phyloP scores from a whole-genome alignment of 352 stramenopile species.

The Globisporangium solare region DNA sequence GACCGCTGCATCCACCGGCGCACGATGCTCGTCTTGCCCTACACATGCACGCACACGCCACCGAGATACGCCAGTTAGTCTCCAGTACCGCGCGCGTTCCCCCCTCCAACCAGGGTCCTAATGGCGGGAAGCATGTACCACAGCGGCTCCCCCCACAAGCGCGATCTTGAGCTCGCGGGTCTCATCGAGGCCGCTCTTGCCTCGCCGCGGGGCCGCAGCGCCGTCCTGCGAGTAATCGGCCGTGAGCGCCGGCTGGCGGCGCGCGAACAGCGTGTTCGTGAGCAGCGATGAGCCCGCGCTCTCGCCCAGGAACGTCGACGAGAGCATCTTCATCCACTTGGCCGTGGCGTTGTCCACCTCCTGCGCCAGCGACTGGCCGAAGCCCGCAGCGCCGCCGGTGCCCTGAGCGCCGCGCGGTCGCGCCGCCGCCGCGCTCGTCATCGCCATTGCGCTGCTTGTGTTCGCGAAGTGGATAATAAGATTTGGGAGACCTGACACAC shows the following conservation, averaged over 20 bases:
- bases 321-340: constrained; percentile 85
- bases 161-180: constrained; percentile 77
- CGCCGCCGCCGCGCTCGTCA: not conserved
- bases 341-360: constrained; percentile 37
- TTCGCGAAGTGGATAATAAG: no score
- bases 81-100: not conserved
- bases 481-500: no score
- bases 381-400: constrained; percentile 2
- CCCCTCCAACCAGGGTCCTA: constrained; percentile 11
- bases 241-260: constrained; percentile 10
- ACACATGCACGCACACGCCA: constrained; percentile 2
- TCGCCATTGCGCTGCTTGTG: not conserved
- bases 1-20: constrained; percentile 69
- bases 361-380: constrained; percentile 19
- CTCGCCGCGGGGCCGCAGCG: constrained; percentile 11
- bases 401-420: no score
- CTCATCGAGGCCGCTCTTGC: constrained; percentile 28
- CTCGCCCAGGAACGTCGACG: constrained; percentile 71
- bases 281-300: constrained; percentile 32
- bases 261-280: constrained; percentile 22
- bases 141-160: constrained; percentile 67
- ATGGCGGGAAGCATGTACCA: no score
- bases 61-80: not conserved
- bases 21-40: constrained; percentile 84
- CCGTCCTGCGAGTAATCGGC: constrained; percentile 5